These are phyloP conservation scores for Aspergillus quadricinctus DNA, from an alignment of 2,329 filamentous ascomycete species.

Conservation along the genomic window DNA sequence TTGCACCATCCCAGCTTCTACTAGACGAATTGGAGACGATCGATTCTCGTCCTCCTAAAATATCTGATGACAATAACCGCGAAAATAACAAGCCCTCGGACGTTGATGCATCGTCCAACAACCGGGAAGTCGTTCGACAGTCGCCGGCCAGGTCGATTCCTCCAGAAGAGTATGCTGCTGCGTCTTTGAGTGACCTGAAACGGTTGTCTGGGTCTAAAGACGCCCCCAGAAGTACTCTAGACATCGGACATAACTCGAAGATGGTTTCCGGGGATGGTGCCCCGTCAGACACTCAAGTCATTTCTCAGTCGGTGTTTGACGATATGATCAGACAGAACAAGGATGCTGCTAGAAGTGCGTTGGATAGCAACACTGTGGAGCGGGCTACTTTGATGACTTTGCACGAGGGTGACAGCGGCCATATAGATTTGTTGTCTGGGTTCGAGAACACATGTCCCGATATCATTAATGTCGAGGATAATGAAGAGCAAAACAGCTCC, in stretches of 20 bases:
- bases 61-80: not conserved
- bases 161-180: conserved; percentile 17
- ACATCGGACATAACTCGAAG: conserved; percentile 20
- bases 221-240: conserved; percentile 7
- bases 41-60: conserved; percentile 3
- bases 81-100: not conserved
- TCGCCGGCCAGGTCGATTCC: conserved; percentile 2
- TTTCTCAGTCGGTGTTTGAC: conserved; percentile 44
- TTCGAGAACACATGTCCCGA: conserved; percentile 27
- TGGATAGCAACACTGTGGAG: conserved; percentile 22
- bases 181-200: conserved; percentile 10
- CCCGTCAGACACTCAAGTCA: conserved; percentile 41
- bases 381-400: conserved; percentile 36
- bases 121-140: not conserved
- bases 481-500: conserved; percentile 33
- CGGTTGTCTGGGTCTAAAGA: conserved; percentile 12
- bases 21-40: conserved; percentile 8
- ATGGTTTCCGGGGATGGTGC: conserved; percentile 34
- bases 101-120: not conserved
- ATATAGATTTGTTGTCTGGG: conserved; percentile 40
- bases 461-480: conserved; percentile 47
- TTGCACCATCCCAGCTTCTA: conserved; percentile 24
- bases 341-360: conserved; percentile 22
- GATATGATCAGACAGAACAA: conserved; percentile 35
- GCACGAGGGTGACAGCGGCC: conserved; percentile 40